Conservation (phyloP, 2,329 filamentous ascomycete genomes). For the Fonsecaea pedrosoi region DNA sequence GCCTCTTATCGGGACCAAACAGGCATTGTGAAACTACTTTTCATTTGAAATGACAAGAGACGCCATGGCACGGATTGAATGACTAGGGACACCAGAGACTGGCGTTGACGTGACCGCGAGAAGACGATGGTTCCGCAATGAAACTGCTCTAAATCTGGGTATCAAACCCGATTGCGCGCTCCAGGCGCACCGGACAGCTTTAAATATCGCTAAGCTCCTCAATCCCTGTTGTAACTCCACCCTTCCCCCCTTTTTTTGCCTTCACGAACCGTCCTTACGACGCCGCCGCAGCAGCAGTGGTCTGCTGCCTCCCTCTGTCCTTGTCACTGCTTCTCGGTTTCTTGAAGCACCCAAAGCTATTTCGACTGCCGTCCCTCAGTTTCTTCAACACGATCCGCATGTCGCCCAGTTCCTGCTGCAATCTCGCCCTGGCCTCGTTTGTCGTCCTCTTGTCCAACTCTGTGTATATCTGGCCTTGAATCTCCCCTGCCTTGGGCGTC, state of each 20-base stretch:
- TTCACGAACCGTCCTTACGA: background rate
- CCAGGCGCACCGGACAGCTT: background rate
- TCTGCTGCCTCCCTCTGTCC: constrained; percentile 29
- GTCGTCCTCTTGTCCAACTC: constrained; percentile 89
- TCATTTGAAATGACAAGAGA: background rate
- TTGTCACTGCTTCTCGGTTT: constrained; percentile 58
- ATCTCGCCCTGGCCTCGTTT: constrained; percentile 76
- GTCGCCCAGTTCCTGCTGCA: constrained; percentile 87
- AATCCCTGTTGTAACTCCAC: background rate
- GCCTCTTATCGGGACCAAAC: background rate
- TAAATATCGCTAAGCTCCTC: background rate
- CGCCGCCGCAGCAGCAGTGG: constrained; percentile 6
- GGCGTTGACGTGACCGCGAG: background rate
- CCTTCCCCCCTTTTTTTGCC: background rate
- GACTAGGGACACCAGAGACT: background rate
- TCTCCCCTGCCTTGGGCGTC: constrained; percentile 77
- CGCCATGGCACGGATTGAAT: background rate
- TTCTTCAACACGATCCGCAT: constrained; percentile 88
- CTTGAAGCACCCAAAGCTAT: constrained; percentile 86
- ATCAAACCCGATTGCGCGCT: background rate
- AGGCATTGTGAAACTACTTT: background rate
- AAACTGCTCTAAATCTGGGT: background rate
- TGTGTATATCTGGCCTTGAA: constrained; percentile 89
- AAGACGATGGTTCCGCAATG: background rate
- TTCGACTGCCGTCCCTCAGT: constrained; percentile 78